Evolutionary conservation across 108 stramenopile genomes (phyloP).

Genomic region (Parietichytrium sp.): DNA sequence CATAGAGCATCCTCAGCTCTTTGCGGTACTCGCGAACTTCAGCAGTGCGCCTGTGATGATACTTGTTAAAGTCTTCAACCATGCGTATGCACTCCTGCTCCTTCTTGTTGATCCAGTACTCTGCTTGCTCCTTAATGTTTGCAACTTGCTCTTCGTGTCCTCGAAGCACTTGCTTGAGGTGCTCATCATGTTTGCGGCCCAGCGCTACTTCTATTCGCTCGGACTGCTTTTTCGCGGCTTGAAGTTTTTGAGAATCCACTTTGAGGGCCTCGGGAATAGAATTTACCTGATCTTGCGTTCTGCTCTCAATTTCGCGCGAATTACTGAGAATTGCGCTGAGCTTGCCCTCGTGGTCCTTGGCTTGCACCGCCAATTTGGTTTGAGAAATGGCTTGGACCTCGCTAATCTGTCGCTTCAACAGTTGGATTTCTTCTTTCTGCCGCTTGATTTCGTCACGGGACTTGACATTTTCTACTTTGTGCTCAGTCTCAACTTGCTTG

Average conservation of each 20-base stretch:
- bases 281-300: neutral
- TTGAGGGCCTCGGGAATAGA: neutral
- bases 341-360: neutral
- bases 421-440: no score
- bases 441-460: no score
- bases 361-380: neutral
- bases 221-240: neutral
- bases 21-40: neutral
- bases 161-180: neutral
- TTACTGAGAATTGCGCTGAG: neutral
- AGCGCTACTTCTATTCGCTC: neutral
- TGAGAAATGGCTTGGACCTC: neutral
- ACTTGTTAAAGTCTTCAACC: slow-evolving; percentile 4
- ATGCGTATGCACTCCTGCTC: slow-evolving; percentile 18
- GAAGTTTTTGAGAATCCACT: slow-evolving; percentile 14
- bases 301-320: neutral
- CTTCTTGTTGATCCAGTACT: slow-evolving; percentile 31
- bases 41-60: neutral
- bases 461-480: no score
- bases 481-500: no score
- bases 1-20: neutral
- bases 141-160: neutral
- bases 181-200: neutral
- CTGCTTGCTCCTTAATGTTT: slow-evolving; percentile 20
- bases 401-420: no score